Percentiles rank a stretch among this genome's conserved stretches.
These are phyloP conservation scores for Suillus hirtellus DNA, from an alignment of 768 basidiomycete species.

Conservation along the genomic window DNA sequence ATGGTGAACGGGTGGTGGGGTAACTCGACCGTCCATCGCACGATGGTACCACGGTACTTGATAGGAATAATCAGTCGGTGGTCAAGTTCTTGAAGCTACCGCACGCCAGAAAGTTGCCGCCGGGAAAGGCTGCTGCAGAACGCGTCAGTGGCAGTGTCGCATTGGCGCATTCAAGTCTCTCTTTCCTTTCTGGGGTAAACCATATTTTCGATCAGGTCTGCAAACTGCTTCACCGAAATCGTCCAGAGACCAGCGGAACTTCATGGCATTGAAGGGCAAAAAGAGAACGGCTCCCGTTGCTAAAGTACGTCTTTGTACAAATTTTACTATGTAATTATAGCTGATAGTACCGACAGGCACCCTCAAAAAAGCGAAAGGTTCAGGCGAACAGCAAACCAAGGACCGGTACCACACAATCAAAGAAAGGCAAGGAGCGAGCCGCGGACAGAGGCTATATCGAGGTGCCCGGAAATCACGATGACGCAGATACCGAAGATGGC, in stretches of 20 bases:
- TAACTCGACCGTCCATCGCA: constrained; percentile 32
- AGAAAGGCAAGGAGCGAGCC: constrained; percentile 59
- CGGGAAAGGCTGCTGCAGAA: not conserved
- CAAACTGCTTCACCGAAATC: not conserved
- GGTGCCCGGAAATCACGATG: constrained; percentile 44
- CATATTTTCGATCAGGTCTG: not conserved
- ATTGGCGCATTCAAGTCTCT: not conserved
- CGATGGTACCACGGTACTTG: not conserved
- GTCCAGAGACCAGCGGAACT: not conserved
- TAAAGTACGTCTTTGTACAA: constrained; percentile 25
- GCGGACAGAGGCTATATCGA: constrained; percentile 60
- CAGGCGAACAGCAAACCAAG: constrained; percentile 29
- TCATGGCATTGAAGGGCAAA: constrained; percentile 32
- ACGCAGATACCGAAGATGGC: constrained; percentile 26
- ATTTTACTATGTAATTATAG: not conserved
- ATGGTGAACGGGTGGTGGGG: constrained; percentile 64
- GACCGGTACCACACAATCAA: constrained; percentile 31
- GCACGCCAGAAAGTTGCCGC: not conserved
- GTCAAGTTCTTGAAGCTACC: not conserved
- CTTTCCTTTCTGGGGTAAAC: not conserved
- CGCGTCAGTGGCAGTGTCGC: constrained; percentile 7
- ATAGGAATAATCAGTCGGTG: not conserved
- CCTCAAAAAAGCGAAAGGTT: constrained; percentile 66
- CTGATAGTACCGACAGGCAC: constrained; percentile 26
- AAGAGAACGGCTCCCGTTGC: constrained; percentile 36